Conservation (phyloP, 1,284 basidiomycete genomes). For the Ceratobasidium theobromae region DNA sequence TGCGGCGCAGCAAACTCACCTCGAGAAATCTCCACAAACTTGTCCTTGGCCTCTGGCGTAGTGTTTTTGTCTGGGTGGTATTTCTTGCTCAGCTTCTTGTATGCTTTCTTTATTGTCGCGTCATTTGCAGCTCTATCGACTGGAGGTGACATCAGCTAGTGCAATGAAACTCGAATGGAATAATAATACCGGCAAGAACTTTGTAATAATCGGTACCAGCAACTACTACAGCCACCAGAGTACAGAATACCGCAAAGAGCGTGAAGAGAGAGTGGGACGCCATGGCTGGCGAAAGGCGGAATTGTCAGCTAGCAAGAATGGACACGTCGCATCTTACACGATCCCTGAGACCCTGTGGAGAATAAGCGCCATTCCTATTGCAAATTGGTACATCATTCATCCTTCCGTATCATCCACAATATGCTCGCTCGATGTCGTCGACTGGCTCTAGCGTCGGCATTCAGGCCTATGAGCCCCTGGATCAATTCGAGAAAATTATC, state of each 20-base stretch:
- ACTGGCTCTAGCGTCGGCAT: not conserved
- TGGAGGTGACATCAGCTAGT: slow-evolving; percentile 41
- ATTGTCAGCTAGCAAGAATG: slow-evolving; percentile 12
- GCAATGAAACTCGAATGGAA: not conserved
- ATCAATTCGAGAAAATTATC: not conserved
- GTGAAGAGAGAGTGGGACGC: slow-evolving; percentile 20
- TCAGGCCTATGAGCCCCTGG: not conserved
- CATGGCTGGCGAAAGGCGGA: slow-evolving; percentile 3
- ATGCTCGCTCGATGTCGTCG: slow-evolving; percentile 1
- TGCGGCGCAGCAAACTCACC: slow-evolving; percentile 52
- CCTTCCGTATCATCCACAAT: not conserved
- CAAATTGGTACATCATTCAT: not conserved
- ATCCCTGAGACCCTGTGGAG: slow-evolving; percentile 26
- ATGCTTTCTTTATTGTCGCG: slow-evolving; percentile 86
- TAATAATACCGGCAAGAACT: slow-evolving; percentile 59
- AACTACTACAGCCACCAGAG: slow-evolving; percentile 23
- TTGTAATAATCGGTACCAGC: slow-evolving; percentile 73
- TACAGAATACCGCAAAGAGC: slow-evolving; percentile 16
- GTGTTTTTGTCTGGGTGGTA: slow-evolving; percentile 95
- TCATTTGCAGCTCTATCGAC: slow-evolving; percentile 80
- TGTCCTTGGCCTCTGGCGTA: slow-evolving; percentile 75
- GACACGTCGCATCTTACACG: slow-evolving; percentile 29
- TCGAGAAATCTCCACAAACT: slow-evolving; percentile 85
- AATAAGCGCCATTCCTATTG: not conserved
- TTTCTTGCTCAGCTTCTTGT: slow-evolving; percentile 85